Base-by-base conservation (phyloP, 345 rosid genomes). In the Physaria fendleri region DNA sequence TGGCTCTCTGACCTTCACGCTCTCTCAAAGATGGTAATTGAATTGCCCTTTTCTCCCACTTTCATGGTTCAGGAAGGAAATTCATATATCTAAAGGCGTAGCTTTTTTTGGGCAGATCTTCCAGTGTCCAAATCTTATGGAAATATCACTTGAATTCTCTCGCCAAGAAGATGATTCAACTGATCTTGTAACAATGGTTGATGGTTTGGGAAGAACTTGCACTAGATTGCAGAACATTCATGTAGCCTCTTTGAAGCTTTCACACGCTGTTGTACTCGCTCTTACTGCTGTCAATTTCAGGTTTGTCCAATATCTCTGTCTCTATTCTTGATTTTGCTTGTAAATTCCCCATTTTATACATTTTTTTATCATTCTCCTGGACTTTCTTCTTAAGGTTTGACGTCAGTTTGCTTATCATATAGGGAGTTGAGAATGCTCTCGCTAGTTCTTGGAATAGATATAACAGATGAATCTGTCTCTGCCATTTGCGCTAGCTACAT, bases 391-490 rank as follows among this genome's bases (percentile, higher is more conserved):
- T 15, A 58, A 50, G 37, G 38, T 45, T 63, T 20, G 21, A 56
- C 74, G 7, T 35, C 32, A 11, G 9, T 40, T 68, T 42, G 17
- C 25, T 42, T 25, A 10, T 69, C 16, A 4, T 68, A 35, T 74
- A 94, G 99, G 90, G 72, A 76, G 8, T 69, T 94, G 78, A 80
- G 83, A 40, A 90, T 90, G 99, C 90, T 94, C 33, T 94, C 99
- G 4, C 85, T 94, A 30, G 90, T 94, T 50, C 88, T 94, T 75
- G 99, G 96, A 77, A 60, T 86, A 33, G 90, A 77, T 39, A 90
- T 94, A 66, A 85, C 83, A 0, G 99, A 94, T 78, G 97, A 87
- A 47, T 90, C 99, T 46, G 95, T 90, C 56, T 92, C 92, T 71
- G 93, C 96, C 51, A 87, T 94, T 71, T 78, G 92, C 34, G 84